Percentiles rank a stretch among this genome's conserved stretches.
Evolutionary conservation across 176 grass and related monocot species (phyloP).

Genomic region (Hordeum marinum): DNA sequence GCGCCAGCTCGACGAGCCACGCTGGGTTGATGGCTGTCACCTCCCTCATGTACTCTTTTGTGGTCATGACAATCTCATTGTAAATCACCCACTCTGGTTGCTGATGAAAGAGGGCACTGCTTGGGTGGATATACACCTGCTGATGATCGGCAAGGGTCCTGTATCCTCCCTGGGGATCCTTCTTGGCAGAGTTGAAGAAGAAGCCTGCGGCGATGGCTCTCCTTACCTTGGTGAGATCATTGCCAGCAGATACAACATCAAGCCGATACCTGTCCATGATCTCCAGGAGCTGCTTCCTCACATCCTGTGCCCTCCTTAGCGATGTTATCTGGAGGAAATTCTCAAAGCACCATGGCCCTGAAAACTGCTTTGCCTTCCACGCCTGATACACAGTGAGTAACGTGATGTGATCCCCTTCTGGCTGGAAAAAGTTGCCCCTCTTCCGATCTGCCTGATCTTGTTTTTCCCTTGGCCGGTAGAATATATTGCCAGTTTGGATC

Average conservation of each 20-base stretch:
- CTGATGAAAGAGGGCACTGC: constrained; percentile 58
- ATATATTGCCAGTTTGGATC: constrained; percentile 45
- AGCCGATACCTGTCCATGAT: constrained; percentile 71
- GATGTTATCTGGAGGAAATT: constrained; percentile 57
- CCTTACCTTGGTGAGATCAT: constrained; percentile 51
- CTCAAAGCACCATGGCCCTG: constrained; percentile 69
- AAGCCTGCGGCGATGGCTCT: constrained; percentile 61
- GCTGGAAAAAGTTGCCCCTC: constrained; percentile 34
- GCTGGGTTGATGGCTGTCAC: constrained; percentile 17
- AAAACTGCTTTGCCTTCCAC: constrained; percentile 67
- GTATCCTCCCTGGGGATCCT: constrained; percentile 66
- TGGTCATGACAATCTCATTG: constrained; percentile 64
- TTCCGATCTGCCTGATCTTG: constrained; percentile 53
- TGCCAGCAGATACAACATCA: constrained; percentile 46
- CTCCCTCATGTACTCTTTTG: constrained; percentile 49
- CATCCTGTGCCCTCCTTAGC: constrained; percentile 63
- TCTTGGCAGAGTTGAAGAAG: constrained; percentile 61
- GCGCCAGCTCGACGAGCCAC: constrained; percentile 39
- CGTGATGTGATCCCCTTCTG: constrained; percentile 50
- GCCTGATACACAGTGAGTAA: constrained; percentile 57
- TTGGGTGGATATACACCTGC: constrained; percentile 65
- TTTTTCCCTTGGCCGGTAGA: constrained; percentile 53
- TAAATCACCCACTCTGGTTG: constrained; percentile 68
- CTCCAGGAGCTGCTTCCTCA: constrained; percentile 62
- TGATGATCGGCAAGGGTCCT: constrained; percentile 52